Evolutionary conservation across 495 filamentous ascomycete genomes (phyloP), one percentile per base, ranked within the genome.

Genomic region (Aspergillus ellipticus): DNA sequence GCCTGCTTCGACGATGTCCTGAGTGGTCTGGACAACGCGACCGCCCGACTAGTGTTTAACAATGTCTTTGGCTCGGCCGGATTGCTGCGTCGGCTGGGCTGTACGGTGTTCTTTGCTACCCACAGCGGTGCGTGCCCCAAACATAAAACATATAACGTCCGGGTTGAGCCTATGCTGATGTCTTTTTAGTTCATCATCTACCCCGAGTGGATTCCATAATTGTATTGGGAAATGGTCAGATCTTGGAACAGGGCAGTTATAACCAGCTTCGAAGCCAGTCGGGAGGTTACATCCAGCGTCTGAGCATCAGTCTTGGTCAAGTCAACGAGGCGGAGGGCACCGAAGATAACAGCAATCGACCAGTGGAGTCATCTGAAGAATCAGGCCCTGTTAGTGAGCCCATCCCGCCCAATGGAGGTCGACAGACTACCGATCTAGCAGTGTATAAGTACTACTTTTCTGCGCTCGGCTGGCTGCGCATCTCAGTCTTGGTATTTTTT

Each of bases 361-460:
- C 24, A 28, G 4, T 7, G 7, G 4, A 7, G 24, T 28, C 24
- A 28, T n/a, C n/a, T n/a, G 24, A 28, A 28, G 24, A 28, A 28
- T 4, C 24, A 3, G 41, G 11, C 2, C 16, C 41, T 20, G 41
- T n/a, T 1, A n/a, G 39, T 21, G 11, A 26, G 48, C 31, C 41
- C 11, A 28, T 7, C 24, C 24, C 3, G 7, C 26, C 33, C 2
- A 33, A 43, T 42, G 13, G 20, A 3, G 28, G 13, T 8, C 48
- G 19, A 22, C 41, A 55, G 31, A 50, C 35, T 13, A 58, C 49
- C n/a, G 59, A 61, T 15, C 2, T 55, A 3, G 26, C 56, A 50
- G 52, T 58, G 8, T 63, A 63, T 52, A 64, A 58, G 43, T 56
- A 58, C 11, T 61, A 64, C 29, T 61, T 64, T 21, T 61, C 62